Percentiles rank a stretch among this genome's conserved stretches.
These are phyloP conservation scores for Arthrobotrys entomopaga DNA, from an alignment of 2,329 filamentous ascomycete species.

Conservation along the genomic window DNA sequence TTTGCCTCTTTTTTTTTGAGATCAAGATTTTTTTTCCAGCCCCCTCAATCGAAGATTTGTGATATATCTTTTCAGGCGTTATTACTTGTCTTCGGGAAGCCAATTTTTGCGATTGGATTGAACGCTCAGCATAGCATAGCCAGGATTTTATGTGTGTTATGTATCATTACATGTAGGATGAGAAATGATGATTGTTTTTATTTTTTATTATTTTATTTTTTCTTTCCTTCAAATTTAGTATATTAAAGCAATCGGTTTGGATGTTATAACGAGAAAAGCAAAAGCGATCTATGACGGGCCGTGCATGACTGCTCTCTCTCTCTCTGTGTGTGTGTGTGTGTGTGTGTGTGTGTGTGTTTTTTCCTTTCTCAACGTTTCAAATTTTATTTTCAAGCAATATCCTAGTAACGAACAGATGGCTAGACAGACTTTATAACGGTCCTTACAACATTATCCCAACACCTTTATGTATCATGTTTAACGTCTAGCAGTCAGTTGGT, in stretches of 20 bases:
- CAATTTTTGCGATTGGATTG: conserved; percentile 47
- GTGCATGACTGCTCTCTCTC: no score
- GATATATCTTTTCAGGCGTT: conserved; percentile 39
- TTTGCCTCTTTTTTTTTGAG: conserved; percentile 3
- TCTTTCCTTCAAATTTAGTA: conserved; percentile 1
- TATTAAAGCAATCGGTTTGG: no score
- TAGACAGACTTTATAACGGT: conserved; percentile 14
- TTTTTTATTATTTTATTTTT: no score
- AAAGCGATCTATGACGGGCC: no score
- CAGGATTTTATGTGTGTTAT: no score
- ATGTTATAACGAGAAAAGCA: no score
- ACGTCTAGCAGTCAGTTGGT: no score
- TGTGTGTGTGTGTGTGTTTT: no score
- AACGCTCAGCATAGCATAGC: neutral
- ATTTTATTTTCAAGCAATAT: conserved; percentile 46
- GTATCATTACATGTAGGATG: no score
- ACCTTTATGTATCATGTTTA: conserved; percentile 11
- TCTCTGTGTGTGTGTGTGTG: no score
- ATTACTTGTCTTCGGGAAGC: conserved; percentile 18
- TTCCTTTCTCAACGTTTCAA: no score
- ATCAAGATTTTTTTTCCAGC: conserved; percentile 8
- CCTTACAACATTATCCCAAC: conserved; percentile 11
- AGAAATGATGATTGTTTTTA: no score
- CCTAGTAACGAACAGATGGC: conserved; percentile 22
- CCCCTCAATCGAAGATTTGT: neutral